These are phyloP conservation scores for Leucocoprinus sp. DNA, from an alignment of 768 basidiomycete species.

Conservation along the genomic window DNA sequence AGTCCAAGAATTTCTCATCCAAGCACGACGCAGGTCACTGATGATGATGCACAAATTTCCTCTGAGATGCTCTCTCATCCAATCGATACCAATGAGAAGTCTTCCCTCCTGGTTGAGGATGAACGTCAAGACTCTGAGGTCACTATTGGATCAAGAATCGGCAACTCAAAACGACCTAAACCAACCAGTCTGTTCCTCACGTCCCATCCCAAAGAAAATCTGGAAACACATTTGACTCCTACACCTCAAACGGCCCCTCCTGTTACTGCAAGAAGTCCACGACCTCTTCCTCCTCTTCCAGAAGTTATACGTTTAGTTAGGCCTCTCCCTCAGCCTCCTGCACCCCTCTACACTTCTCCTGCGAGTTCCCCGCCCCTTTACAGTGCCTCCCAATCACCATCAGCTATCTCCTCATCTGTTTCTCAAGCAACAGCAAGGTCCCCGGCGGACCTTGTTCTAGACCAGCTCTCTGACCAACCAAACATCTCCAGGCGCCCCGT, in stretches of 20 bases:
- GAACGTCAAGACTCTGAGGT: neutral
- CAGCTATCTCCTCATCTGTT: neutral
- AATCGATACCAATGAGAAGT: constrained; percentile 2
- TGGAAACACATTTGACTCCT: neutral
- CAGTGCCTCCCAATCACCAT: neutral
- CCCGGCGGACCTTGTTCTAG: neutral
- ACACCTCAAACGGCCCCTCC: constrained; percentile 6
- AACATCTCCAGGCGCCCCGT: neutral
- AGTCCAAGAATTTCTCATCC: neutral
- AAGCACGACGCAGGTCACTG: neutral
- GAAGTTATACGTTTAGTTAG: constrained; percentile 1
- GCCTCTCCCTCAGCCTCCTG: constrained; percentile 3
- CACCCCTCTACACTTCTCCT: constrained; percentile 4
- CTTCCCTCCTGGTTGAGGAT: constrained; percentile 6
- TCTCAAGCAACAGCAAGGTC: too few species aligned
- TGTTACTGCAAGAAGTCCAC: neutral
- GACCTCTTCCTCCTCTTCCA: constrained; percentile 6
- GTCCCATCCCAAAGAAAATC: neutral
- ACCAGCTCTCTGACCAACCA: neutral
- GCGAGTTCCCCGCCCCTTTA: neutral
- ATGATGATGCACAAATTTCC: neutral
- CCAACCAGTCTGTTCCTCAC: neutral
- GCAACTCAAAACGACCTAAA: constrained; percentile 2
- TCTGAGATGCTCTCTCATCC: neutral
- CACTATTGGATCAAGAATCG: neutral